phyloP scores from a whole-genome alignment of 1,284 basidiomycete species.

The Trichosporon asahii region DNA sequence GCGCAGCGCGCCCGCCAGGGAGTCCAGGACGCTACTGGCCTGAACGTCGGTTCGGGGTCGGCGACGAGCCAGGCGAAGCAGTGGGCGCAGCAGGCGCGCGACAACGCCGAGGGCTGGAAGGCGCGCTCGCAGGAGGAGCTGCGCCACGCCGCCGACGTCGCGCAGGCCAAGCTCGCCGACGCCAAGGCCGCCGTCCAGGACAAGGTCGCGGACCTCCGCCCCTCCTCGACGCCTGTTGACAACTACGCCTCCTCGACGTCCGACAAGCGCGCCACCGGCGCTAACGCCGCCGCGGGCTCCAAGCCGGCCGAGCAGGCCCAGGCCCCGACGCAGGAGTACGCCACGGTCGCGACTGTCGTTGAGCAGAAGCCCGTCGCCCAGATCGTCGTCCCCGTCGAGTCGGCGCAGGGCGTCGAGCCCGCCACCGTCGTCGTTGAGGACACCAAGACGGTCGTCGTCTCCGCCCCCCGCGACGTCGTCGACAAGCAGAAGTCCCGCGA shows the following conservation, averaged over 20 bases:
- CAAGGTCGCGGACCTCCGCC: conserved; percentile 22
- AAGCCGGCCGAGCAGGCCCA: not conserved
- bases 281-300: not conserved
- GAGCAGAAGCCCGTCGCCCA: conserved; percentile 49
- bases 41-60: conserved; percentile 65
- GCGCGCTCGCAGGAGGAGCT: conserved; percentile 6
- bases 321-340: conserved; percentile 19
- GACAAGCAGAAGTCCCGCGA: conserved; percentile 18
- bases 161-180: conserved; percentile 19
- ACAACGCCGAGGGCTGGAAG: conserved; percentile 17
- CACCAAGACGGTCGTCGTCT: not conserved
- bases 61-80: conserved; percentile 49
- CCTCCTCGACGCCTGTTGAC: not conserved
- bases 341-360: conserved; percentile 45
- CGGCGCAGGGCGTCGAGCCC: not conserved
- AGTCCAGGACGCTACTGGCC: conserved; percentile 66
- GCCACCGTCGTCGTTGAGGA: not conserved
- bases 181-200: conserved; percentile 15
- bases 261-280: not conserved
- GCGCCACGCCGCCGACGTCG: conserved; percentile 7
- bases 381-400: conserved; percentile 38
- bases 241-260: not conserved
- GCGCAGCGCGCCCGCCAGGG: conserved; percentile 58
- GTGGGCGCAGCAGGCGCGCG: conserved; percentile 22
- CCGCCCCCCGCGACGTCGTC: not conserved